A percentile compares a stretch with the other conserved stretches of the same genome.
phyloP scores from a whole-genome alignment of 2,329 filamentous ascomycete species.

The Xylaria sp. region DNA sequence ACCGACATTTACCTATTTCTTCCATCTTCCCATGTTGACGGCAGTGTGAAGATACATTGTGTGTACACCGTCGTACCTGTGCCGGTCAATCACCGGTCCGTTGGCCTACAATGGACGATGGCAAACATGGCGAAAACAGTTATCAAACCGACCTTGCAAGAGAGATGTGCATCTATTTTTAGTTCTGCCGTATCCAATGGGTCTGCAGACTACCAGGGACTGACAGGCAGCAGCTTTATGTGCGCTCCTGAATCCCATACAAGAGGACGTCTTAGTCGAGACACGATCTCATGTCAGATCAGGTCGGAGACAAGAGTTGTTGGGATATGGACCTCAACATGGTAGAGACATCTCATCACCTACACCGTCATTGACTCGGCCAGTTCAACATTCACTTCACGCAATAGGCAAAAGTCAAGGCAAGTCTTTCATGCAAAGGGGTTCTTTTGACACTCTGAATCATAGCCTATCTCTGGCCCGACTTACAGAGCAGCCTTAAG shows the following conservation, averaged over 20 bases:
- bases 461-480: neutral
- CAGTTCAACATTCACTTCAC: no score
- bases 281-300: no score
- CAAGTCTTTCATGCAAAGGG: neutral
- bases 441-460: neutral
- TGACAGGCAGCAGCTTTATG: no score
- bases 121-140: neutral
- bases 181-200: neutral
- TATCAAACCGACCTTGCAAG: neutral
- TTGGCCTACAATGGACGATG: neutral
- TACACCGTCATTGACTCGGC: no score
- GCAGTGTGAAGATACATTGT: neutral
- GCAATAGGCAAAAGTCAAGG: no score
- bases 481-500: slow-evolving; percentile 37
- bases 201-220: no score
- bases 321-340: no score
- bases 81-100: no score
- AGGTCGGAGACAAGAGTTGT: no score
- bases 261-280: no score
- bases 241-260: no score
- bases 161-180: neutral
- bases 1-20: neutral
- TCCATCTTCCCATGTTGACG: neutral
- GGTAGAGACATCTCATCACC: no score
- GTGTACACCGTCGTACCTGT: neutral